Conservation (phyloP, 345 rosid species). For the Hevea brasiliensis region DNA sequence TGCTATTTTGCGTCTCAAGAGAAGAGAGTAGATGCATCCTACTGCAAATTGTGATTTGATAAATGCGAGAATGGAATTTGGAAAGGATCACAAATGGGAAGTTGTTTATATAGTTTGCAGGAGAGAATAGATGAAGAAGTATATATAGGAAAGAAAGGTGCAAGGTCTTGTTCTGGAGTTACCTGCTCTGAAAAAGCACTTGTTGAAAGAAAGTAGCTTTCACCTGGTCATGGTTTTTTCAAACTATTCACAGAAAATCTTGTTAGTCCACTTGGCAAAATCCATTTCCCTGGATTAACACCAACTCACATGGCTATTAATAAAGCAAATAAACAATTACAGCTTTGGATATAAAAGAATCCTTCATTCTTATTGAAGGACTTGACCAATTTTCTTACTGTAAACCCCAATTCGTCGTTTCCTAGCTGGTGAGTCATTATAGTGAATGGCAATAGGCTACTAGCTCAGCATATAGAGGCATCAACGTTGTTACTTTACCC, state of each 20-base stretch:
- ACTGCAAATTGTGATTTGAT: too few species aligned
- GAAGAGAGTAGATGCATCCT: too few species aligned
- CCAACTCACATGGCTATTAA: neutral
- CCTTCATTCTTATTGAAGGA: neutral
- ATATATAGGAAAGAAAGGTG: neutral
- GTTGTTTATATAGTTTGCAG: too few species aligned
- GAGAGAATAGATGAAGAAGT: too few species aligned
- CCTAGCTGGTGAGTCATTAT: too few species aligned
- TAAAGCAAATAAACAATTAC: too few species aligned
- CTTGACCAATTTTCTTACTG: neutral
- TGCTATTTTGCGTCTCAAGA: neutral
- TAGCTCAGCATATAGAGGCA: too few species aligned
- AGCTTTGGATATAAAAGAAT: neutral
- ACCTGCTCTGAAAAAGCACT: neutral
- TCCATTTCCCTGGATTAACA: neutral
- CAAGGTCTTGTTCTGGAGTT: neutral
- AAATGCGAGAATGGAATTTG: neutral
- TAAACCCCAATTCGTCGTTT: too few species aligned
- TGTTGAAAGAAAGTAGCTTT: neutral
- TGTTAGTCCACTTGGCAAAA: constrained; percentile 22
- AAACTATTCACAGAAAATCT: constrained; percentile 3
- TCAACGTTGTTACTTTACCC: too few species aligned
- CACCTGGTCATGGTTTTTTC: neutral
- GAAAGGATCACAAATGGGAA: neutral
- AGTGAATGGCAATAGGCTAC: too few species aligned